Evolutionary conservation across 257 asterid species (phyloP).

Genomic region (Agastache rugosa): DNA sequence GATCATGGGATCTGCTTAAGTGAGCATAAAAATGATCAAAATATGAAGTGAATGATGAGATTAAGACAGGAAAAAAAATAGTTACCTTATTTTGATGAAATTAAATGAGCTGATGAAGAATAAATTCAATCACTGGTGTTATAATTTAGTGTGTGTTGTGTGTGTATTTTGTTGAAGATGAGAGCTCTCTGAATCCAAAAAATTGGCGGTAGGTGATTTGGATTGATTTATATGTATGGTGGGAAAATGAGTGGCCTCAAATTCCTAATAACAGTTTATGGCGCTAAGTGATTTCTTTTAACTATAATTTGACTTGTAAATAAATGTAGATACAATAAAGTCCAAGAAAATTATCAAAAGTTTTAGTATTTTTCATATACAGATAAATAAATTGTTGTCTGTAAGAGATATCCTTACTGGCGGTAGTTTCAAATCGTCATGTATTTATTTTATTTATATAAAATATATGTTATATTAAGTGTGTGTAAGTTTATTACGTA

Average conservation of each 20-base stretch:
- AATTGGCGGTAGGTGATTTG: conserved; percentile 47
- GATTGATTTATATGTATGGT: conserved; percentile 44
- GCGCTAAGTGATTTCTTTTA: conserved; percentile 43
- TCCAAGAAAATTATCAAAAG: not conserved
- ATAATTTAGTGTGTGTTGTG: conserved; percentile 17
- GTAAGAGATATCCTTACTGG: not conserved
- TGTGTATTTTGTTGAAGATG: conserved; percentile 37
- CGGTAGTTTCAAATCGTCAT: not conserved
- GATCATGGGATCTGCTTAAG: not conserved
- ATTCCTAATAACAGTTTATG: conserved; percentile 40
- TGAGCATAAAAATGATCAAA: not conserved
- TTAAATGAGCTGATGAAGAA: not conserved
- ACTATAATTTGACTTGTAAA: conserved; percentile 40
- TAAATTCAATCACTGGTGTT: not conserved
- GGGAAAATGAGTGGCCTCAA: conserved; percentile 46
- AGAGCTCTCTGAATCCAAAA: conserved; percentile 36
- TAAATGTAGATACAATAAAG: not conserved
- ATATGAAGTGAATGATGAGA: not conserved
- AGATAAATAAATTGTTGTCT: not conserved
- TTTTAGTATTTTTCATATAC: not conserved
- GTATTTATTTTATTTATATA: no score
- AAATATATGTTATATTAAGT: no score
- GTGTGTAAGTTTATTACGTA: no score
- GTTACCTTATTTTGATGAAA: conserved; percentile 31
- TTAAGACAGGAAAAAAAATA: not conserved